A percentile compares a stretch with the other conserved stretches of the same genome.
These are phyloP conservation scores for Westerdykella ornata DNA, from an alignment of 2,329 filamentous ascomycete species.

Conservation along the genomic window DNA sequence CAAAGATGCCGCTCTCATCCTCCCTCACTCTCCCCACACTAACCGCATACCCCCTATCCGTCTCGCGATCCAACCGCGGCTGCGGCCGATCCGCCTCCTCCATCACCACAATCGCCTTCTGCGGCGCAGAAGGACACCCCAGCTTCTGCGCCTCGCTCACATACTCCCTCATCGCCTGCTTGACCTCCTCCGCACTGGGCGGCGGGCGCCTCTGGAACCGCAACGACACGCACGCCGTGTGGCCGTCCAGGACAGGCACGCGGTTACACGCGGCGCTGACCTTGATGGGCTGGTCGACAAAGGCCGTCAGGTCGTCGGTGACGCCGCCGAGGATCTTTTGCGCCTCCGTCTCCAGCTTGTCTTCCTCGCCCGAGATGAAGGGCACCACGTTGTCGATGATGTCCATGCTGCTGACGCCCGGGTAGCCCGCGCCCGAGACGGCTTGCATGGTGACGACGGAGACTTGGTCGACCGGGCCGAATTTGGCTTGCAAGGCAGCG, in stretches of 20 bases:
- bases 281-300: conserved; percentile 68
- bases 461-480: conserved; percentile 69
- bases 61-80: conserved; percentile 80
- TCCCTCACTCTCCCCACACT: conserved; percentile 82
- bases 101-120: conserved; percentile 76
- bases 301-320: conserved; percentile 63
- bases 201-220: conserved; percentile 69
- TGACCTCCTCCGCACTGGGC: conserved; percentile 69
- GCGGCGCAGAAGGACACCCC: conserved; percentile 80
- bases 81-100: conserved; percentile 87
- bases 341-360: conserved; percentile 91
- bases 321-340: conserved; percentile 84
- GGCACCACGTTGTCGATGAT: conserved; percentile 94
- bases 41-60: conserved; percentile 80
- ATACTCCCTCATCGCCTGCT: conserved; percentile 72
- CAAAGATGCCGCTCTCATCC: conserved; percentile 83
- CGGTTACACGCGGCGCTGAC: conserved; percentile 88
- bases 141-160: conserved; percentile 73
- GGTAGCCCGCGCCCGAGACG: conserved; percentile 86
- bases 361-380: conserved; percentile 87
- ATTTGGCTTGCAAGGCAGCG: conserved; percentile 77
- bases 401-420: conserved; percentile 84
- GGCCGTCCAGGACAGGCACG: conserved; percentile 90
- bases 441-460: conserved; percentile 94
- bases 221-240: conserved; percentile 89